Base-by-base conservation (phyloP, 1,284 basidiomycete genomes). In the Athelia sp. region DNA sequence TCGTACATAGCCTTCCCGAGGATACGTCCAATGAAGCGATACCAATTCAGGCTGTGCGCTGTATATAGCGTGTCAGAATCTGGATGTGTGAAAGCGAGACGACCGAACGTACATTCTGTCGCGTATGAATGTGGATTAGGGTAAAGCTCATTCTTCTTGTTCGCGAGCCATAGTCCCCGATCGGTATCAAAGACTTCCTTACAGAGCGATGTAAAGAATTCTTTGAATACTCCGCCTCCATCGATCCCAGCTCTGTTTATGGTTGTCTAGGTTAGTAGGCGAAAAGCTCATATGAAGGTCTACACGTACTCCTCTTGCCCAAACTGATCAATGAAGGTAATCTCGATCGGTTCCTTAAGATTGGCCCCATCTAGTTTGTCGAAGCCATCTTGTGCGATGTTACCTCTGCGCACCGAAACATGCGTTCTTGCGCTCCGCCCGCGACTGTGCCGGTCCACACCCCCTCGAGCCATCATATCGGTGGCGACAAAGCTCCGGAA, bases 201-300 rank as follows among this genome's bases (percentile, higher is more conserved):
- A 48, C 84, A 87, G 18, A 98, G 67, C 13, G 86, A 88, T 1
- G 94, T 98, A 60, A 99, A 81, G 62, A 99, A 97, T 67, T 98
- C 97, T 64, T 99, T 99, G 74, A 98, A 98, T 8, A 99, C 83
- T 0, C 97, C 96, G 2, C 97, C 95, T 1, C 96, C 96, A 59
- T 99, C 95, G 29, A 96, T 95, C 0, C 93, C 93, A 24, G 87
- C 86, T 62, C 90, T 88, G 54, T 50, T 56, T 8, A 57, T 47
- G 49, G 32, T 45, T 19, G 36, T 14, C n/a, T n/a, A n/a, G 48
- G 46, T 40, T n/a, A 46, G 32, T 29, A 35, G 32, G 38, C 35
- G 23, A 38, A 19, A 15, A 48, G 47, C 22, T n/a, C 22, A 47
- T 50, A 32, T 50, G 23, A 53, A 50, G 31, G 29, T 35, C 32